Base-by-base conservation (phyloP, 345 rosid genomes). In the Pelargonium nanum region DNA sequence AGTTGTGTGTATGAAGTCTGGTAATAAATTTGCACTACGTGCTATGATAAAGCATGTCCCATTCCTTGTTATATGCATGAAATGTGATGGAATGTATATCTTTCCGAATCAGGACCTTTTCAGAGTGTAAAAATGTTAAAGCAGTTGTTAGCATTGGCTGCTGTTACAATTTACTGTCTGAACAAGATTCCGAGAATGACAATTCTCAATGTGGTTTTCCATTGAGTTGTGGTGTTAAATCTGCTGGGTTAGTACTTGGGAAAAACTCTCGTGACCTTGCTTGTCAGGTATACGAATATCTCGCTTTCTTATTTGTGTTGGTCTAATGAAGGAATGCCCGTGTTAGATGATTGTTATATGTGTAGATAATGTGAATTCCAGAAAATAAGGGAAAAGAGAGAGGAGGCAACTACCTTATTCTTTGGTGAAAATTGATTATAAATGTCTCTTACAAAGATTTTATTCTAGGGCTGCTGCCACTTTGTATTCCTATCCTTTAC, bases 91-190 rank as follows among this genome's bases (percentile, higher is more conserved):
- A 58, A 22, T 61, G 6, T 21, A 58, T 72, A 48, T 73, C 53
- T 58, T 53, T 57, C 52, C 62, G 65, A 55, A 8, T 65, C 79
- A 91, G 95, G 90, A 79, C 87, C 61, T 80, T 92, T 65, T 21
- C 74, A 57, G 95, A 88, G 65, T 80, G 90, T 51, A 66, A 77
- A 61, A 83, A 83, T 60, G 78, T 86, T 32, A 86, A 82, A 77
- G 96, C 95, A 56, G 74, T 88, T 70, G 77, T 92, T 69, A 88
- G 98, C 77, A 78, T 92, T 71, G 98, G 96, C 63, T 92, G 96
- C 76, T 88, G 98, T 80, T 92, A 88, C 81, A 88, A 92, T 78
- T 81, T 92, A 67, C 68, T 92, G 70, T 85, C 98, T 20, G 91
- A 86, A 69, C 86, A 66, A 58, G 72, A 69, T 51, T 62, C 26